Conservation (phyloP, 2,329 filamentous ascomycete genomes). For the Ophiostoma novo-ulmi region DNA sequence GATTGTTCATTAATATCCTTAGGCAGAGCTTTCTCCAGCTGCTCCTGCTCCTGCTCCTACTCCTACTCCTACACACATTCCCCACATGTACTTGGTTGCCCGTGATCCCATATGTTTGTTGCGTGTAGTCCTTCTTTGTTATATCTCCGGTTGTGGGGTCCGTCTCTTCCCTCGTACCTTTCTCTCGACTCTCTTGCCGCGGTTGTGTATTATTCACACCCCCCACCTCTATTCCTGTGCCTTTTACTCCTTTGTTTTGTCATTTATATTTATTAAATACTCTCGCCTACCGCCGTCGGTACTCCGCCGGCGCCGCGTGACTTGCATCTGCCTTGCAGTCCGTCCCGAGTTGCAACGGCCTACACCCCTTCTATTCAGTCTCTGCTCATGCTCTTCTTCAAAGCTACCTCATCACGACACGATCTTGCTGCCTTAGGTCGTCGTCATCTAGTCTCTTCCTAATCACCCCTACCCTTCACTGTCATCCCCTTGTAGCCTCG, state of each 20-base stretch:
- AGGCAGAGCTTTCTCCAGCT: slow-evolving; percentile 3
- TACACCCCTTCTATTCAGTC: background rate
- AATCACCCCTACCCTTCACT: background rate
- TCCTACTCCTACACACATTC: background rate
- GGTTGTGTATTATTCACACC: background rate
- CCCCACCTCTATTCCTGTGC: background rate
- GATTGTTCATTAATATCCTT: background rate
- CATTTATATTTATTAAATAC: background rate
- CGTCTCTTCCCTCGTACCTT: background rate
- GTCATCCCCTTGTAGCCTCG: background rate
- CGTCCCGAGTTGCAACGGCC: slow-evolving; percentile 3
- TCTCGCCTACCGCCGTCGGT: background rate
- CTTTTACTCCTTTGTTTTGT: background rate
- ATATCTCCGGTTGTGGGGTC: slow-evolving; percentile 11
- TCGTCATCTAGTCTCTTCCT: slow-evolving; percentile 4
- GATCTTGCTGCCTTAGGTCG: slow-evolving; percentile 7
- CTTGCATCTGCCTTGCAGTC: slow-evolving; percentile 6
- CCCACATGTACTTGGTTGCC: background rate
- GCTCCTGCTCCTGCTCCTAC: background rate
- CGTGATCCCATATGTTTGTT: background rate
- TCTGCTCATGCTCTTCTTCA: background rate
- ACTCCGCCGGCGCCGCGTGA: slow-evolving; percentile 6
- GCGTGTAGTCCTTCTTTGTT: background rate
- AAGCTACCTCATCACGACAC: background rate
- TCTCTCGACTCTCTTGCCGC: background rate